Evolutionary conservation across 2,329 filamentous ascomycete species (phyloP).

Genomic region (Tolypocladium inflatum): DNA sequence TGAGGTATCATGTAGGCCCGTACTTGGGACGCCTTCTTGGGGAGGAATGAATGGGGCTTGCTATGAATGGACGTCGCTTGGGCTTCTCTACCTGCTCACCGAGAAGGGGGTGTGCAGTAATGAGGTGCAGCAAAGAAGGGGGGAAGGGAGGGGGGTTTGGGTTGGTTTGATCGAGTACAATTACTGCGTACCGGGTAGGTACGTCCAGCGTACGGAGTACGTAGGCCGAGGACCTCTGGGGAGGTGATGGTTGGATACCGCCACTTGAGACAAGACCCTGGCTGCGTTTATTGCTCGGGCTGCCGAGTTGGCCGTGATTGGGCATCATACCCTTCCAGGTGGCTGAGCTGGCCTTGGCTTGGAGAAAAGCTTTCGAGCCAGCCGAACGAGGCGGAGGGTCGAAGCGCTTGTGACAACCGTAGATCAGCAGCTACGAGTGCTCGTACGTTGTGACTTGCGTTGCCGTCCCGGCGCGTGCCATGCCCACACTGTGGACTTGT

Average conservation of each 20-base stretch:
- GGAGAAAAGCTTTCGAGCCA: not conserved
- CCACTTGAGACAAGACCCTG: not conserved
- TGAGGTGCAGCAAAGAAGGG: not conserved
- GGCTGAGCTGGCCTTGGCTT: not conserved
- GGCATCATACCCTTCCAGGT: not conserved
- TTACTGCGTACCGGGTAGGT: not conserved
- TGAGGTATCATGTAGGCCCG: not conserved
- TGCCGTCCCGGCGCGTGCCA: not conserved
- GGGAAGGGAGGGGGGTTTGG: not conserved
- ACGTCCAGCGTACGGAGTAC: not conserved
- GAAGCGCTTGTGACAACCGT: not conserved
- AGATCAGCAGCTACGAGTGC: not conserved
- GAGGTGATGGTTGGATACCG: not conserved
- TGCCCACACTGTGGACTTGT: not conserved
- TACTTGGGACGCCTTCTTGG: not conserved
- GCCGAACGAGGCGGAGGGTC: not conserved
- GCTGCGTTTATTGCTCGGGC: not conserved
- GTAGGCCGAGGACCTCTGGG: not conserved
- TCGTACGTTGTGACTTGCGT: not conserved
- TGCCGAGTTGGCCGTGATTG: slow-evolving; percentile 1
- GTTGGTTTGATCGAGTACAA: not conserved
- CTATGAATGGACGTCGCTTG: not conserved
- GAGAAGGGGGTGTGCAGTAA: not conserved
- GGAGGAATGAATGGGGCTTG: not conserved
- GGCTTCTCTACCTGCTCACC: not conserved